These are phyloP conservation scores for Emericellopsis cladophorae DNA, from an alignment of 2,329 filamentous ascomycete species.

Conservation along the genomic window DNA sequence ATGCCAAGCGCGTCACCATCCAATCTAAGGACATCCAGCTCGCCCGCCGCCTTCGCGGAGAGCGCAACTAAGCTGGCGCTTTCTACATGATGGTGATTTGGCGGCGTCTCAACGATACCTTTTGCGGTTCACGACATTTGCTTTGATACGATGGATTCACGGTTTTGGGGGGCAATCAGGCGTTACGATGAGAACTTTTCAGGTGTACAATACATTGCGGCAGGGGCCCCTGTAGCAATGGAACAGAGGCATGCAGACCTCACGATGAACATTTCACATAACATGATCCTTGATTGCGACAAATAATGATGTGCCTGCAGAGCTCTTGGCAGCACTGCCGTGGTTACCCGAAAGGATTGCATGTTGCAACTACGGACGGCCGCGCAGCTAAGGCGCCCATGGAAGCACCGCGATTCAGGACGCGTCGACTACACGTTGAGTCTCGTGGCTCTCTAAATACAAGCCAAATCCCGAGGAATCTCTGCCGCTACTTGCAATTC, in stretches of 20 bases:
- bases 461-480: no score
- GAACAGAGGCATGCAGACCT: slow-evolving; percentile 11
- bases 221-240: slow-evolving; percentile 12
- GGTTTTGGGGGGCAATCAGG: slow-evolving; percentile 31
- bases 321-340: no score
- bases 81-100: not conserved
- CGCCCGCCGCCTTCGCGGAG: slow-evolving; percentile 85
- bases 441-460: no score
- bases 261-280: not conserved
- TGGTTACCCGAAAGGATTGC: no score
- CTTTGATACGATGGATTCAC: slow-evolving; percentile 23
- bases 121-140: slow-evolving; percentile 27
- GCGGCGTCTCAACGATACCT: slow-evolving; percentile 6
- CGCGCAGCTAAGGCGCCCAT: no score
- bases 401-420: no score
- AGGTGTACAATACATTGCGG: slow-evolving; percentile 28
- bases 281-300: no score
- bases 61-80: slow-evolving; percentile 57
- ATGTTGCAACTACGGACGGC: no score
- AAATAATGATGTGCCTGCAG: no score
- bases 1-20: slow-evolving; percentile 99
- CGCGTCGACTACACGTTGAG: no score
- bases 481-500: not conserved
- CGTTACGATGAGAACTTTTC: slow-evolving; percentile 28
- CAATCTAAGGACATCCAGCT: slow-evolving; percentile 97